Evolutionary conservation across 352 stramenopile species (phyloP).

Genomic region (Aphanomyces astaci): DNA sequence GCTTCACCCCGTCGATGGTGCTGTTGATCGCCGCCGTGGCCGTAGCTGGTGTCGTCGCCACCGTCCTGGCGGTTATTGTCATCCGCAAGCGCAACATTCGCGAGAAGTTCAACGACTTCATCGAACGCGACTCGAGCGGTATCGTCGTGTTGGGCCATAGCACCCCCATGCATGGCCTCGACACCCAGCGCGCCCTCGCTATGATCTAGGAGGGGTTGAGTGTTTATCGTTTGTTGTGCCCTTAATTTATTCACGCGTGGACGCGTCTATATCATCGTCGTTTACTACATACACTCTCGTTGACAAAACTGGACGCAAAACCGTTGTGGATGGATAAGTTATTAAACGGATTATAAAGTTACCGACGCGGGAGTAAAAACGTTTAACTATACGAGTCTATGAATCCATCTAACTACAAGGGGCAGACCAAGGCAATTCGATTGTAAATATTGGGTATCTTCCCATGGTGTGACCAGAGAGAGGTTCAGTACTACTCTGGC

Average conservation of each 20-base stretch:
- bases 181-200: background rate
- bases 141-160: constrained; percentile 6
- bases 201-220: background rate
- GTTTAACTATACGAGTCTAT: too few species aligned
- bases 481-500: too few species aligned
- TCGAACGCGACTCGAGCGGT: constrained; percentile 11
- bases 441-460: too few species aligned
- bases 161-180: background rate
- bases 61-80: background rate
- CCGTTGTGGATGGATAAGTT: too few species aligned
- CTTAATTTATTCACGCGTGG: background rate
- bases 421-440: too few species aligned
- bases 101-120: constrained; percentile 5
- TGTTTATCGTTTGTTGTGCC: background rate
- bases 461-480: too few species aligned
- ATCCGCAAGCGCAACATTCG: constrained; percentile 16
- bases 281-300: too few species aligned
- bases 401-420: too few species aligned
- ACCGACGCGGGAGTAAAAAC: too few species aligned
- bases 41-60: background rate
- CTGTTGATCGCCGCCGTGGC: background rate
- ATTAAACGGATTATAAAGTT: too few species aligned
- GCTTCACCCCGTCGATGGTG: background rate
- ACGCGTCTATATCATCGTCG: too few species aligned
- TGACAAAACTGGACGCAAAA: too few species aligned